Base-by-base conservation (phyloP, 73 alveolate species). In the Paramecium sexaurelia region DNA sequence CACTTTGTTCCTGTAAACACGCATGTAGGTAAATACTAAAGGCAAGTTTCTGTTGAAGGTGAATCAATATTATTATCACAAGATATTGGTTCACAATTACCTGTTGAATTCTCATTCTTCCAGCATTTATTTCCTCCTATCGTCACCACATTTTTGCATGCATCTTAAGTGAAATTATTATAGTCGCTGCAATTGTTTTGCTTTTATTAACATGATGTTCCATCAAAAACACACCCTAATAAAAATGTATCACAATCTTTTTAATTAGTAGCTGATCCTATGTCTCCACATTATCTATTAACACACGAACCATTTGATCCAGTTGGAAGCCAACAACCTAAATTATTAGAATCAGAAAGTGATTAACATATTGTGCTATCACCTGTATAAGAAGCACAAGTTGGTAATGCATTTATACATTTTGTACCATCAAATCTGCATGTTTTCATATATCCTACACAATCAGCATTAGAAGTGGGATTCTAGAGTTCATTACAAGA, bases 401-500 rank as follows among this genome's bases (percentile, higher is more conserved):
- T 22, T 1, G 90, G 40, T 17, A 10, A 78, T 40, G 68, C 40
- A 11, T 11, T 24, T 7, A 78, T 43, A 24, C 90, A 78, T 1
- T 43, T 24, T 26, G 90, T 3, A 78, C 90, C 90, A 26, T 78
- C 73, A 78, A 73, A 73, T 73, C 87, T 73, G 9, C 87, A 73
- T 33, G 20, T 73, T 33, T 10, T 22, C 43, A 73, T 27, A 73
- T 73, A 73, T 24, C 87, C 35, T 0, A 17, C 19, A 17, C 87
- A 73, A 73, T 73, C 87, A 6, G 55, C 66, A 36, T 27, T 22
- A 15, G 87, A 36, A n/a, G 35, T 33, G 0, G 87, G 66, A n/a
- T 17, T 36, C 4, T 5, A 6, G 5, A 39, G 36, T 27, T 73
- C 87, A 33, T 5, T 10, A 19, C 87, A 73, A 22, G 56, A 13